A percentile compares a stretch with the other conserved stretches of the same genome.
Evolutionary conservation across 1,139 yeast genomes (phyloP).

Genomic region (Protomyces pachydermus): DNA sequence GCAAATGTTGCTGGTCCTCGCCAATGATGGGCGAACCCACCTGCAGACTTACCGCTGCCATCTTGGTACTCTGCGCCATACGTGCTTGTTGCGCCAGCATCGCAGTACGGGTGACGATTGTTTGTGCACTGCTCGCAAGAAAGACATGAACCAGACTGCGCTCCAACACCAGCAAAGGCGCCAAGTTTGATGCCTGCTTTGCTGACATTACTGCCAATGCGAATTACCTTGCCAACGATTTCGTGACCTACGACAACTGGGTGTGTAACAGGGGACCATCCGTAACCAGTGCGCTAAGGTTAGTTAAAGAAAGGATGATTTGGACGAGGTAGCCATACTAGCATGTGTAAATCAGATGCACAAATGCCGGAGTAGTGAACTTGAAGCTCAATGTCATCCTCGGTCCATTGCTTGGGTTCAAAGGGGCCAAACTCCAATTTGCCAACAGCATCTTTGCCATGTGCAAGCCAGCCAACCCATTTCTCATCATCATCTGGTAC

Average conservation of each 20-base stretch:
- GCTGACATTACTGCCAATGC: constrained; percentile 48
- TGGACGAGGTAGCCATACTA: constrained; percentile 27
- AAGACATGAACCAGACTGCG: constrained; percentile 48
- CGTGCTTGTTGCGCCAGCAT: constrained; percentile 42
- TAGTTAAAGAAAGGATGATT: no score
- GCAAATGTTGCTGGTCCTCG: constrained; percentile 53
- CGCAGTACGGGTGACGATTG: constrained; percentile 52
- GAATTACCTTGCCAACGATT: constrained; percentile 52
- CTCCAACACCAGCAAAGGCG: constrained; percentile 61
- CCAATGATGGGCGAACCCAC: constrained; percentile 58
- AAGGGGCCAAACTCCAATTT: constrained; percentile 30
- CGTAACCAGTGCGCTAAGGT: constrained; percentile 35
- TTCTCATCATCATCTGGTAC: no score
- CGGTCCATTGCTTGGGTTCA: constrained; percentile 32
- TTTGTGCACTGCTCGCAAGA: constrained; percentile 47
- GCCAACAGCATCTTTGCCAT: constrained; percentile 32
- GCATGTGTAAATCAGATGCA: constrained; percentile 54
- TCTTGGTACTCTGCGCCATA: constrained; percentile 37
- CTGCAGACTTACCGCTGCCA: constrained; percentile 43
- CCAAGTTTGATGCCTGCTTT: constrained; percentile 46
- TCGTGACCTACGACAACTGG: constrained; percentile 50
- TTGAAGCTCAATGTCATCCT: constrained; percentile 32
- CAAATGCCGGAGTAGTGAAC: constrained; percentile 48
- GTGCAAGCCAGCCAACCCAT: constrained; percentile 29
- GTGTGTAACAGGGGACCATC: constrained; percentile 41